Base-by-base conservation (phyloP, 164 flowering plant species). In the Tetracentron sinense region DNA sequence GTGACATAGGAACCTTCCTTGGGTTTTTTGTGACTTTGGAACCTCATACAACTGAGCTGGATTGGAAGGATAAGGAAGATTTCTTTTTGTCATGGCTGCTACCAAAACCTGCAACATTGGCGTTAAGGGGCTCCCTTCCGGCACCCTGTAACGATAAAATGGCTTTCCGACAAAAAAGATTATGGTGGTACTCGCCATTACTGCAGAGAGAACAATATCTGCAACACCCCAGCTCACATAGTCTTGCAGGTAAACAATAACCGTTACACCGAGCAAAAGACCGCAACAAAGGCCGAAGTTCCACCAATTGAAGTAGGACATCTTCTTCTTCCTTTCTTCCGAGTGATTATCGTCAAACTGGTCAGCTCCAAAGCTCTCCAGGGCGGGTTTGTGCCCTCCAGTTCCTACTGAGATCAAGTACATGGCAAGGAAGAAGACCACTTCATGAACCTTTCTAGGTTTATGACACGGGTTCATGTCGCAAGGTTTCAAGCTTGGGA, bases 241-340 rank as follows among this genome's bases (percentile, higher is more conserved):
- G 44, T 94, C 96, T 72, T 94, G 89, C 3, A 86, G 76, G 48
- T 87, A 94, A 8, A 86, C 93, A n/a, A 94, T 64, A 7, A 91
- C 67, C 1, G 96, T 89, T 2, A 89, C 99, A 7, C 89, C 93
- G 11, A 89, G 68, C 11, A 91, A 44, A 1, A 91, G 72, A 12
- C 97, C 99, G 30, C 73, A 26, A 19, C 95, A 91, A 7, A 94
- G 89, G 27, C 78, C 86, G 23, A 61, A 78, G 60, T 75, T 87
- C 97, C 96, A 94, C 99, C 97, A 94, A 71, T 94, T 94, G 84
- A 94, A 94, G 69, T 71, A 94, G 1, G 99, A 91, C 89, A 88
- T 83, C 70, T 89, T 91, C 62, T 89, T 69, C 78, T 35, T 86
- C 56, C 96, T 67, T 68, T 91, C 99, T 48, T 64, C 69, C 0